A percentile compares a stretch with the other conserved stretches of the same genome.
These are phyloP conservation scores for Ambrosiella beaveri DNA, from an alignment of 2,329 filamentous ascomycete species.

Conservation along the genomic window DNA sequence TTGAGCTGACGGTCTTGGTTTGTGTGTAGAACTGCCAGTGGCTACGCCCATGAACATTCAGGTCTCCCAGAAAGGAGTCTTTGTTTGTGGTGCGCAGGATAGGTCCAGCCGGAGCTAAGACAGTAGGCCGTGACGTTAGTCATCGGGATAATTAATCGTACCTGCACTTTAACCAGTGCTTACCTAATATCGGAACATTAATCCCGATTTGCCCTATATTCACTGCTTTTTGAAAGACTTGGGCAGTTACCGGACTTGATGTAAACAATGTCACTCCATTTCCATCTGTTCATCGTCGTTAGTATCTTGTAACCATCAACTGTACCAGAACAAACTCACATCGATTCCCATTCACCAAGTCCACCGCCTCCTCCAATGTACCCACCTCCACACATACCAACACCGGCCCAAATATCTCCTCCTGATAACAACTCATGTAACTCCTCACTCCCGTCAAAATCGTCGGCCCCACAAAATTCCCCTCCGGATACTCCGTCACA, in stretches of 20 bases:
- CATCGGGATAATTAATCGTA: neutral
- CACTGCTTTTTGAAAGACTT: constrained; percentile 15
- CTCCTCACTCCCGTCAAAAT: constrained; percentile 15
- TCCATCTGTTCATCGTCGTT: constrained; percentile 13
- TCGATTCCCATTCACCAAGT: constrained; percentile 19
- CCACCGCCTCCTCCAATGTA: constrained; percentile 17
- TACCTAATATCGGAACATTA: constrained; percentile 16
- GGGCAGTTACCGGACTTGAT: constrained; percentile 11
- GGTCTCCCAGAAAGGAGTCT: constrained; percentile 17
- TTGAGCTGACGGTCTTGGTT: constrained; percentile 15
- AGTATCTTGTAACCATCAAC: neutral
- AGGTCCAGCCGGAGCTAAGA: constrained; percentile 14
- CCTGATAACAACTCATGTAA: constrained; percentile 17
- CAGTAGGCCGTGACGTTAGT: neutral
- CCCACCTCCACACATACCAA: constrained; percentile 15
- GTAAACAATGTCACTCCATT: constrained; percentile 17
- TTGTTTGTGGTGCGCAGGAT: constrained; percentile 16
- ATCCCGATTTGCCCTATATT: constrained; percentile 17
- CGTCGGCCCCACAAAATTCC: constrained; percentile 17
- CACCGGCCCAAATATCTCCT: constrained; percentile 19
- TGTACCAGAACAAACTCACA: constrained; percentile 9
- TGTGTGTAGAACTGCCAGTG: constrained; percentile 16
- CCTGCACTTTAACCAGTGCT: neutral
- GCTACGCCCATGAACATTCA: constrained; percentile 11
- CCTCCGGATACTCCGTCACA: constrained; percentile 16